Percentiles rank a stretch among this genome's conserved stretches.
Conservation (phyloP, 345 rosid species). For the Brassica rapa region DNA sequence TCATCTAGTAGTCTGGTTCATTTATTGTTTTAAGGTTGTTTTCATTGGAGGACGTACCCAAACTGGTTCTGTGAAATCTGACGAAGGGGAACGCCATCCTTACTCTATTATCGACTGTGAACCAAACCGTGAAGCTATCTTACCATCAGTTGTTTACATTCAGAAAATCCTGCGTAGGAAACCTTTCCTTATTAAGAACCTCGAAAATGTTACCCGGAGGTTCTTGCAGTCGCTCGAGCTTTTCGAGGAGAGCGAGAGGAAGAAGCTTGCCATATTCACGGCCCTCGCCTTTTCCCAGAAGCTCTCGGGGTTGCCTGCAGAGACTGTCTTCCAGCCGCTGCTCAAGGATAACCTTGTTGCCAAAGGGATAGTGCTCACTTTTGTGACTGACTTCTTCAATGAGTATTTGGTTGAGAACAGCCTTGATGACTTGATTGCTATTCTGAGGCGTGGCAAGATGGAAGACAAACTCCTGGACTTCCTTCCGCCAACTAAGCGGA, state of each 20-base stretch:
- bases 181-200: constrained; percentile 95
- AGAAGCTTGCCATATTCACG: constrained; percentile 96
- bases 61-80: constrained; percentile 92
- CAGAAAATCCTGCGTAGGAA: constrained; percentile 88
- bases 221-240: constrained; percentile 97
- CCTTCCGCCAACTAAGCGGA: constrained; percentile 78
- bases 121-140: constrained; percentile 73
- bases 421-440: constrained; percentile 89
- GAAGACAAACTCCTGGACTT: constrained; percentile 88
- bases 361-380: constrained; percentile 96
- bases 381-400: constrained; percentile 94
- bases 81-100: constrained; percentile 97
- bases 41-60: constrained; percentile 99
- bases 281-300: constrained; percentile 99
- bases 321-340: constrained; percentile 95
- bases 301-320: constrained; percentile 94
- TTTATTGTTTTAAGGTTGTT: constrained; percentile 62
- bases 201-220: constrained; percentile 91
- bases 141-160: constrained; percentile 84
- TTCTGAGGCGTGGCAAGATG: constrained; percentile 92
- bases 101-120: constrained; percentile 88
- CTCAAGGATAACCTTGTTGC: constrained; percentile 98
- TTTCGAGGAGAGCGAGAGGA: constrained; percentile 95
- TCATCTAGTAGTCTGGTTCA: background rate
- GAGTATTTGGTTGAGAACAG: constrained; percentile 94